These are phyloP conservation scores for Lanmaoa pseudosensibilis DNA, from an alignment of 768 basidiomycete species.

Conservation along the genomic window DNA sequence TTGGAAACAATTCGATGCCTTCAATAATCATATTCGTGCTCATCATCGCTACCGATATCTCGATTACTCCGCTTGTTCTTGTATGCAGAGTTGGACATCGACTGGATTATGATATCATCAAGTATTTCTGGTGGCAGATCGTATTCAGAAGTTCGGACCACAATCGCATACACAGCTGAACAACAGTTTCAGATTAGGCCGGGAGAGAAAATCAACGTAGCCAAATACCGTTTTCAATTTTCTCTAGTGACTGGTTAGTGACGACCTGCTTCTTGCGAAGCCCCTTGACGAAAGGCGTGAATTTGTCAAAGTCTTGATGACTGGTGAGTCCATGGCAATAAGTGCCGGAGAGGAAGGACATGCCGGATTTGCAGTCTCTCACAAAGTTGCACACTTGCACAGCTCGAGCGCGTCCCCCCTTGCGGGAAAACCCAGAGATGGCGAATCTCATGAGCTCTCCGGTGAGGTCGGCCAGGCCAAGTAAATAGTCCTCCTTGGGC, in stretches of 20 bases:
- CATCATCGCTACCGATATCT: conserved; percentile 26
- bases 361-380: conserved; percentile 69
- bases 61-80: conserved; percentile 22
- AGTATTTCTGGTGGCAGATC: conserved; percentile 66
- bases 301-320: conserved; percentile 69
- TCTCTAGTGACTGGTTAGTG: conserved; percentile 83
- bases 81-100: conserved; percentile 37
- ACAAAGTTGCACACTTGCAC: conserved; percentile 69
- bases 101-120: conserved; percentile 63
- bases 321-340: not conserved
- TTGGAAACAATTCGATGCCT: not conserved
- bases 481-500: conserved; percentile 80
- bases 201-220: not conserved
- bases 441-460: conserved; percentile 97
- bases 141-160: conserved; percentile 71
- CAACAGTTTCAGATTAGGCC: conserved; percentile 5
- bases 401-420: conserved; percentile 64
- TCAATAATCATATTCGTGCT: conserved; percentile 27
- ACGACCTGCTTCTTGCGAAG: conserved; percentile 87
- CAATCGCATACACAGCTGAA: conserved; percentile 70
- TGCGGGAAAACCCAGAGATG: conserved; percentile 74
- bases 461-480: conserved; percentile 91
- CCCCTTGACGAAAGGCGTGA: conserved; percentile 68
- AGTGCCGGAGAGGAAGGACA: conserved; percentile 16
- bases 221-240: conserved; percentile 84